Conservation (phyloP, 495 filamentous ascomycete genomes). For the Pyrenopolyporus hunteri region DNA sequence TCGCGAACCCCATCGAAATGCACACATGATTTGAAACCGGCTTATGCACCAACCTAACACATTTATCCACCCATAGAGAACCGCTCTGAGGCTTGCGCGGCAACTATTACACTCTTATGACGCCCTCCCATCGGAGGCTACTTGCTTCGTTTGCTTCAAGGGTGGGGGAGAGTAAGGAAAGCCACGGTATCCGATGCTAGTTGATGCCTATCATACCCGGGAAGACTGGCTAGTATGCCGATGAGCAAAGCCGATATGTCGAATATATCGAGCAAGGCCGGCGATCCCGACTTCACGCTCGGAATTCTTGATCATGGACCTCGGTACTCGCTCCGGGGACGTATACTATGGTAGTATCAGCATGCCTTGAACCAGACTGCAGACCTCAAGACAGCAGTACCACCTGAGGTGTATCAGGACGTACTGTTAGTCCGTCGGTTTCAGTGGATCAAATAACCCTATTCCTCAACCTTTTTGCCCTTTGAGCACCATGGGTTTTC, state of each 20-base stretch:
- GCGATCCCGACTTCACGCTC: conserved; percentile 1
- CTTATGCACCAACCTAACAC: conserved; percentile 19
- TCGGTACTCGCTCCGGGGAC: not conserved
- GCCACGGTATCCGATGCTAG: not conserved
- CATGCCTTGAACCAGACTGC: not conserved
- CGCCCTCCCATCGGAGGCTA: not conserved
- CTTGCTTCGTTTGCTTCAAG: conserved; percentile 16
- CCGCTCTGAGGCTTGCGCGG: not conserved
- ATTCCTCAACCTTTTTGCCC: conserved; percentile 4
- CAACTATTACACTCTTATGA: conserved; percentile 17
- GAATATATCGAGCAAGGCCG: not conserved
- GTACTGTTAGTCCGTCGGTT: not conserved
- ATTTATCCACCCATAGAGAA: conserved; percentile 8
- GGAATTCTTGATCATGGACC: not conserved
- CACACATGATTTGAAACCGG: conserved; percentile 28
- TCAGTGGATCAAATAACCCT: conserved; percentile 12
- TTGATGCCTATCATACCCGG: conserved; percentile 1
- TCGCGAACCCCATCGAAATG: conserved; percentile 10
- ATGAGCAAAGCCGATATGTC: conserved; percentile 19
- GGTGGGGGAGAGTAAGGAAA: conserved; percentile 10
- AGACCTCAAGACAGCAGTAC: conserved; percentile 3
- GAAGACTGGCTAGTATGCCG: not conserved
- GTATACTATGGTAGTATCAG: conserved; percentile 23
- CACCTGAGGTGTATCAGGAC: conserved; percentile 2
- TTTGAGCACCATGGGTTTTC: conserved; percentile 1